A percentile compares a stretch with the other conserved stretches of the same genome.
Conservation (phyloP, 1,139 yeast genomes). For the Chernovozyma sophiae-reginae region DNA sequence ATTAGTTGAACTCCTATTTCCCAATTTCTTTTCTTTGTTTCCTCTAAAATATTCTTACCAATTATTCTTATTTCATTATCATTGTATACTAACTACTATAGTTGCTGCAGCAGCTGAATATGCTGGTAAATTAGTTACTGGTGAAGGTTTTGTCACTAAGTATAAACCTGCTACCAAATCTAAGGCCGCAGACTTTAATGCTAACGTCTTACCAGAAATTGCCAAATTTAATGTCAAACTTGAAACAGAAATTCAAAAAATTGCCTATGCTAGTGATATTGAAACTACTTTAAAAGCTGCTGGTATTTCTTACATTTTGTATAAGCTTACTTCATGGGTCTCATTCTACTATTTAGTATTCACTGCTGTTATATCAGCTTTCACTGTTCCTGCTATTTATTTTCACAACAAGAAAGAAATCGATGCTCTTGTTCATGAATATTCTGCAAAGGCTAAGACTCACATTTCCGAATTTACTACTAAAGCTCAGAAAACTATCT, state of each 20-base stretch:
- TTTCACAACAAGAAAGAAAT: constrained; percentile 72
- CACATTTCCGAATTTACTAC: constrained; percentile 51
- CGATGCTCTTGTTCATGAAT: constrained; percentile 65
- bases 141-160: constrained; percentile 68
- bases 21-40: too few species aligned
- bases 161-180: constrained; percentile 49
- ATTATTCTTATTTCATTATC: too few species aligned
- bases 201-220: constrained; percentile 38
- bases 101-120: constrained; percentile 69
- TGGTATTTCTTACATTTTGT: constrained; percentile 57
- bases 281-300: constrained; percentile 73
- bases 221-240: constrained; percentile 38
- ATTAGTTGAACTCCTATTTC: too few species aligned
- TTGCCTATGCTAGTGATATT: constrained; percentile 63
- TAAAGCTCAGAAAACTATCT: constrained; percentile 53
- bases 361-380: constrained; percentile 55
- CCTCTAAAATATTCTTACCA: too few species aligned
- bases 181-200: constrained; percentile 38
- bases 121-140: constrained; percentile 59
- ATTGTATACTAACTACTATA: too few species aligned
- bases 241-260: constrained; percentile 52
- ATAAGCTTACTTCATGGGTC: constrained; percentile 72
- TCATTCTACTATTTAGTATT: constrained; percentile 67
- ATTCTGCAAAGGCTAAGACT: constrained; percentile 51
- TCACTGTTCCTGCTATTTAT: constrained; percentile 76